phyloP scores from a whole-genome alignment of 495 filamentous ascomycete genomes.

The Staphylotrichum longicolle region DNA sequence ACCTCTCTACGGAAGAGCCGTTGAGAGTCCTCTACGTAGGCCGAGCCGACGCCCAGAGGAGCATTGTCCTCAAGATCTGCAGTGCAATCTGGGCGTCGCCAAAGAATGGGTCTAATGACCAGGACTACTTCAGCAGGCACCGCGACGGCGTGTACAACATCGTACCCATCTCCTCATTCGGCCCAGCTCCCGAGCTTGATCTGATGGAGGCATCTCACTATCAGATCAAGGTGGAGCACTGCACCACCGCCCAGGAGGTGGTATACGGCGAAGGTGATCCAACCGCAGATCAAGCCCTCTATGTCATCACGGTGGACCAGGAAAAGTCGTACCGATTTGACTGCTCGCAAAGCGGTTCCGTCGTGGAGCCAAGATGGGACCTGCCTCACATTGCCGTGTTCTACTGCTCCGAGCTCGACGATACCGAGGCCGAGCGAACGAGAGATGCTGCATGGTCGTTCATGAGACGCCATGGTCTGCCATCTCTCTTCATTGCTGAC shows the following conservation, averaged over 20 bases:
- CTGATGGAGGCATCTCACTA: slow-evolving; percentile 65
- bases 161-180: slow-evolving; percentile 70
- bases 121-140: slow-evolving; percentile 25
- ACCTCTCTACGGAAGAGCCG: slow-evolving; percentile 61
- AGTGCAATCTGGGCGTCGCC: slow-evolving; percentile 55
- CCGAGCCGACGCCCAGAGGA: slow-evolving; percentile 57
- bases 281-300: slow-evolving; percentile 17
- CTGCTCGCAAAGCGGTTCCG: slow-evolving; percentile 25
- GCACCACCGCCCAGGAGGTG: slow-evolving; percentile 53
- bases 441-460: slow-evolving; percentile 57
- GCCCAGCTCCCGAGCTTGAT: slow-evolving; percentile 66
- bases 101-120: slow-evolving; percentile 22
- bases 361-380: slow-evolving; percentile 56
- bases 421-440: slow-evolving; percentile 46
- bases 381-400: slow-evolving; percentile 71
- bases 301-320: slow-evolving; percentile 59
- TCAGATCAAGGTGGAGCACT: slow-evolving; percentile 73
- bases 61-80: slow-evolving; percentile 73
- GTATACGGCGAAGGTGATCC: slow-evolving; percentile 33
- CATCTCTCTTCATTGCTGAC: slow-evolving; percentile 66
- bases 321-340: slow-evolving; percentile 42
- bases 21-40: slow-evolving; percentile 71
- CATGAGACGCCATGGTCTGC: slow-evolving; percentile 63
- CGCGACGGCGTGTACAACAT: slow-evolving; percentile 59
- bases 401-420: slow-evolving; percentile 60